Evolutionary conservation across 2,329 filamentous ascomycete species (phyloP), one percentile per base, ranked within the genome.

Genomic region (Claviceps sp.): DNA sequence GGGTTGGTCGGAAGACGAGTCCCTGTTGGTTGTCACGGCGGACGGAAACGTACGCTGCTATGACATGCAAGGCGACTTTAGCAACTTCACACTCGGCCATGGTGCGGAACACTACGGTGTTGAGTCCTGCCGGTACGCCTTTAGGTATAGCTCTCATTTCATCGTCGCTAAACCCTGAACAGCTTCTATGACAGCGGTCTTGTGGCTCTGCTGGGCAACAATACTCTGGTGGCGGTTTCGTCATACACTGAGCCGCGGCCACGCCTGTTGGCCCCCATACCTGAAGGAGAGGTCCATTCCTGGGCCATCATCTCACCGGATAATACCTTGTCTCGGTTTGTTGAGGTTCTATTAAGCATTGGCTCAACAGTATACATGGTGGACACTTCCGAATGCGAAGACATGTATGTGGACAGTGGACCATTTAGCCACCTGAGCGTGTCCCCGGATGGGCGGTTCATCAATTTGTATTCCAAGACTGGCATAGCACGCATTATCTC

Each of bases 1-100:
- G 20, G 93, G 93, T 37, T 98, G 93, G 93, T 95, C 90, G 20
- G 91, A 95, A 62, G 89, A 96, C 58, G 93, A 98, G 73, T 85
- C 87, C 64, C 76, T 98, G 47, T 73, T 98, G 4, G 85, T 96
- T 0, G 82, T 97, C 49, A 88, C 89, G 9, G 80, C 86, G 51
- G 91, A 98, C 63, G 93, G 93, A 24, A 91, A 83, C 1, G 91
- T 97, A 44, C 79, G 90, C 54, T 93, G 89, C 66, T 96, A 89
- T 65, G 87, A 93, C 62, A 72, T 98, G n/a, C 87, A 95, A 65
- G 88, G 86, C 56, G 91, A 97, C 64, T 98, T 98, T 64, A 88
- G 85, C 16, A 90, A 95, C 54, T 98, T 97, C 67, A 90, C 87
- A 1, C 74, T 98, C 0, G 93, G 91, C 51, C 85, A 94, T 67